Conservation (phyloP, 75 land plant species). For the Pinus albicaulis region DNA sequence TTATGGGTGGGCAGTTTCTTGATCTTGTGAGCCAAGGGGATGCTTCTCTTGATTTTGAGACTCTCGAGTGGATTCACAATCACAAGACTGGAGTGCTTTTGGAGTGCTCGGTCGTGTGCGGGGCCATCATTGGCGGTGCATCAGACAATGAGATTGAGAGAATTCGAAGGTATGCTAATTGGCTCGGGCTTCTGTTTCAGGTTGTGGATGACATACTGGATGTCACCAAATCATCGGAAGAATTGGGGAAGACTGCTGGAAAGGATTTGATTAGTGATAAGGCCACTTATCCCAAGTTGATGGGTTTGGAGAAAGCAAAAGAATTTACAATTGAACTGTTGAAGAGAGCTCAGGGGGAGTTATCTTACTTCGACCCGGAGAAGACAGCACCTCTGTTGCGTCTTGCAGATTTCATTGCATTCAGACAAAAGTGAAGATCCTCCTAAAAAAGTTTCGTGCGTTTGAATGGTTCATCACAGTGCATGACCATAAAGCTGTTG, state of each 20-base stretch:
- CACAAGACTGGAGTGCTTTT: conserved; percentile 55
- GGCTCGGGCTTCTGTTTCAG: conserved; percentile 51
- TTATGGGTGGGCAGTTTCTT: conserved; percentile 46
- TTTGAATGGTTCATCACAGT: too few species aligned
- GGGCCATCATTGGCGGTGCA: conserved; percentile 67
- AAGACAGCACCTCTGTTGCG: conserved; percentile 77
- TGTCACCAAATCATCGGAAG: conserved; percentile 37
- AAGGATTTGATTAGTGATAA: conserved; percentile 83
- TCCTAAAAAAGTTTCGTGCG: too few species aligned
- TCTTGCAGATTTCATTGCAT: conserved; percentile 69
- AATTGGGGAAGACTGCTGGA: conserved; percentile 56
- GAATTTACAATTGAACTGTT: conserved; percentile 62
- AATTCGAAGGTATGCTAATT: conserved; percentile 39
- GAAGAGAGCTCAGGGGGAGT: conserved; percentile 46
- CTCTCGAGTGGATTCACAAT: conserved; percentile 47
- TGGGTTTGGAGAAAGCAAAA: conserved; percentile 74
- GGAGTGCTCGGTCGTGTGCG: conserved; percentile 61
- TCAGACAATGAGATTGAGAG: conserved; percentile 49
- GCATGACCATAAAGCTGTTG: too few species aligned
- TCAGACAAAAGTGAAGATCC: conserved; percentile 22
- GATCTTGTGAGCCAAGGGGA: conserved; percentile 36
- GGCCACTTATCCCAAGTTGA: conserved; percentile 75
- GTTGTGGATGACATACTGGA: conserved; percentile 37
- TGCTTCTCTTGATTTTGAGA: conserved; percentile 23
- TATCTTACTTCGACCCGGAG: conserved; percentile 49